Evolutionary conservation across 208 protist genomes (phyloP).

Genomic region (Trypanosoma brucei): DNA sequence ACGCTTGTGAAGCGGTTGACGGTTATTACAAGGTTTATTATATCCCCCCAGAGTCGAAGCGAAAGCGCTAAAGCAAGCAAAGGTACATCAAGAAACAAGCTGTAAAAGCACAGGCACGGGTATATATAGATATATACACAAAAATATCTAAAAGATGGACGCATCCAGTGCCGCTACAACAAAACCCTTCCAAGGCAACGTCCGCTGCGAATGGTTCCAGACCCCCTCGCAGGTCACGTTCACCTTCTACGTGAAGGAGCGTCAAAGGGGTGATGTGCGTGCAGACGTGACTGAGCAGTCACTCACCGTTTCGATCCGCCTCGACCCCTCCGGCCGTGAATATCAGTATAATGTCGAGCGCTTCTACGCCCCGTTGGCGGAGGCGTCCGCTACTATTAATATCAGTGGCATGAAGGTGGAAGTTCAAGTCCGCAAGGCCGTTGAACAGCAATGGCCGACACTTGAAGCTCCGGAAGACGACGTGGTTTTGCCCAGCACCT

Average conservation of each 20-base stretch:
- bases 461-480: conserved; percentile 36
- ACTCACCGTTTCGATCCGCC: conserved; percentile 49
- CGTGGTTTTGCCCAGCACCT: conserved; percentile 1
- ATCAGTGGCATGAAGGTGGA: conserved; percentile 89
- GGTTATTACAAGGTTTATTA: no score
- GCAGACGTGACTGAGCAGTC: conserved; percentile 34
- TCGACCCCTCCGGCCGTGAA: conserved; percentile 56
- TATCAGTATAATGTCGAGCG: conserved; percentile 65
- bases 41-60: no score
- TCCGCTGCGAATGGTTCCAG: conserved; percentile 91
- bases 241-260: conserved; percentile 85
- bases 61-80: no score
- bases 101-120: no score
- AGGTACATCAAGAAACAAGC: no score
- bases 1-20: no score
- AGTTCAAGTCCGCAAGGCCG: conserved; percentile 53
- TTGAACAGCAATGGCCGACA: conserved; percentile 61
- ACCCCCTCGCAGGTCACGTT: conserved; percentile 54
- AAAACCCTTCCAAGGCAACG: conserved; percentile 38
- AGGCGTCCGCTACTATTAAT: conserved; percentile 23
- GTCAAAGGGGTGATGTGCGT: conserved; percentile 41
- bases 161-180: conserved; percentile 20
- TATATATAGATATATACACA: no score
- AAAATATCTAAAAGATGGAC: conserved; percentile 14
- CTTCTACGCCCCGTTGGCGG: conserved; percentile 50